phyloP scores from a whole-genome alignment of 106 monocot species.

The Dendrobium officinale region DNA sequence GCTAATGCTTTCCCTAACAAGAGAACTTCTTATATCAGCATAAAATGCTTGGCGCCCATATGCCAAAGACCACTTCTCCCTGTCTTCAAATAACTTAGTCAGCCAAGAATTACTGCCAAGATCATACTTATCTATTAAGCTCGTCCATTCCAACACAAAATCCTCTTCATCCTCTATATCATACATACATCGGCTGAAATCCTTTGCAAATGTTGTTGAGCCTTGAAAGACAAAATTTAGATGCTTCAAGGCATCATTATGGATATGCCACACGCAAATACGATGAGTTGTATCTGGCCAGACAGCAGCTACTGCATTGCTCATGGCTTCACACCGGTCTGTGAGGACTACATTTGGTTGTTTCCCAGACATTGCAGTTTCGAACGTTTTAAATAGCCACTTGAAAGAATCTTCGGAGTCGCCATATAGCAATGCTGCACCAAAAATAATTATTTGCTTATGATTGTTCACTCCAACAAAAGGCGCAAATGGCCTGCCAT shows the following conservation, averaged over 20 bases:
- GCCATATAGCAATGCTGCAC: constrained; percentile 23
- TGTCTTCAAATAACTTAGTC: constrained; percentile 4
- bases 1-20: constrained; percentile 7
- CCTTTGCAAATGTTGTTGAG: constrained; percentile 12
- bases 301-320: constrained; percentile 10
- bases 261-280: constrained; percentile 12
- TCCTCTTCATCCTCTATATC: constrained; percentile 4
- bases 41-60: constrained; percentile 13
- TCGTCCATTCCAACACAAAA: constrained; percentile 7
- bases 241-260: constrained; percentile 6
- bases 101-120: constrained; percentile 5
- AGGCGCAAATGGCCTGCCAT: constrained; percentile 18
- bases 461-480: constrained; percentile 40
- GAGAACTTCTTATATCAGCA: constrained; percentile 12
- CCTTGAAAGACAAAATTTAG: constrained; percentile 7
- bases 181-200: constrained; percentile 12
- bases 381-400: constrained; percentile 30
- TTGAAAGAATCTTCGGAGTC: constrained; percentile 23
- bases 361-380: constrained; percentile 21
- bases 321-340: constrained; percentile 10
- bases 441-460: constrained; percentile 23
- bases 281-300: constrained; percentile 21
- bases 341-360: constrained; percentile 25
- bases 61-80: constrained; percentile 7
- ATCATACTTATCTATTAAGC: constrained; percentile 1